Percentiles rank a stretch among this genome's conserved stretches.
phyloP scores from a whole-genome alignment of 2,329 filamentous ascomycete genomes.

The Apiospora sp. region DNA sequence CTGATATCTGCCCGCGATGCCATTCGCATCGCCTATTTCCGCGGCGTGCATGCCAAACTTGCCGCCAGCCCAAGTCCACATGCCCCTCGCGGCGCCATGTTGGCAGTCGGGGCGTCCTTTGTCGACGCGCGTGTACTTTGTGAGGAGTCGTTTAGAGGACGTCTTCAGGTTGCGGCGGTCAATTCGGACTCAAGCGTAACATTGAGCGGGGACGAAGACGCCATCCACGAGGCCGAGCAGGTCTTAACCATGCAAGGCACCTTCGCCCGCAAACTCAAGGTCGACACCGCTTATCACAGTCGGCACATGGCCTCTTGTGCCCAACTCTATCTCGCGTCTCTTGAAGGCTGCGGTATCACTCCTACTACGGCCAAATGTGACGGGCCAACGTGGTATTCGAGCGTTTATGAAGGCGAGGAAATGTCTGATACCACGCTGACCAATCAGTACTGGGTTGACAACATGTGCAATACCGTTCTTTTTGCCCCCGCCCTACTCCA shows the following conservation, averaged over 20 bases:
- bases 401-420: background rate
- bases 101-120: constrained; percentile 39
- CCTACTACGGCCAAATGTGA: no score
- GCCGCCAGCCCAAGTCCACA: no score
- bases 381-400: constrained; percentile 33
- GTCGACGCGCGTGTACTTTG: no score
- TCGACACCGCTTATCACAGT: constrained; percentile 59
- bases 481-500: no score
- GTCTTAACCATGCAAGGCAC: constrained; percentile 35
- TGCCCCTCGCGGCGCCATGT: no score
- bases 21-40: constrained; percentile 55
- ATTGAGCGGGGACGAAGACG: constrained; percentile 44
- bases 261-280: constrained; percentile 46
- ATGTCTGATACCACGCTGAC: background rate
- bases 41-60: constrained; percentile 44
- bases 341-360: no score
- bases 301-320: constrained; percentile 52
- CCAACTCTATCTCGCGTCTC: constrained; percentile 31
- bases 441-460: constrained; percentile 50
- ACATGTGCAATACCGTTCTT: no score
- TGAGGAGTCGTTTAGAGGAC: no score
- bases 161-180: constrained; percentile 43
- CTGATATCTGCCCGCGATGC: constrained; percentile 52
- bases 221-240: constrained; percentile 33
- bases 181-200: constrained; percentile 45